phyloP scores from a whole-genome alignment of 2,329 filamentous ascomycete genomes.

The Botrytis deweyae region DNA sequence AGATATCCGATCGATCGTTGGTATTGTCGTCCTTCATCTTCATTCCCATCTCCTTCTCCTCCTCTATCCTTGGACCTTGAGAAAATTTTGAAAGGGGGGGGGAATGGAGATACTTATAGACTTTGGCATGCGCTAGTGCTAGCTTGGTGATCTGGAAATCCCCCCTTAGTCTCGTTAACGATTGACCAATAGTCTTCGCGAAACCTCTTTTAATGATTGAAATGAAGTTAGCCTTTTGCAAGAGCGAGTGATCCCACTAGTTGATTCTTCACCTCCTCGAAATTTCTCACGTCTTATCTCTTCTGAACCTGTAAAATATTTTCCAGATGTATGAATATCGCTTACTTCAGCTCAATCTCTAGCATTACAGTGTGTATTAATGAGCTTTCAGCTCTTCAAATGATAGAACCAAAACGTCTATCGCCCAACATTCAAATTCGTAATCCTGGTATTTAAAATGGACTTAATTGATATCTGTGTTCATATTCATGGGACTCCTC shows the following conservation, averaged over 20 bases:
- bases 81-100: neutral
- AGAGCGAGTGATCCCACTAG: neutral
- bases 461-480: neutral
- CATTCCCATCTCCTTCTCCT: neutral
- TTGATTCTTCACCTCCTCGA: too few species aligned
- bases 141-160: neutral
- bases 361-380: too few species aligned
- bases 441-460: rapidly evolving
- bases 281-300: neutral
- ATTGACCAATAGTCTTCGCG: neutral
- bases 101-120: neutral
- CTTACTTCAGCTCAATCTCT: too few species aligned
- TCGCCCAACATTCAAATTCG: too few species aligned
- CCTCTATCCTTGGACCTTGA: rapidly evolving
- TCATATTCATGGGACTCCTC: too few species aligned
- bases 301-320: neutral
- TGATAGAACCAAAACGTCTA: neutral
- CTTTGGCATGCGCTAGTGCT: neutral
- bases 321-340: neutral
- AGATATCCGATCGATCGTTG: neutral
- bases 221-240: neutral
- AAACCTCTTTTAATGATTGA: neutral
- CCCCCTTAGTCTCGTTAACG: neutral
- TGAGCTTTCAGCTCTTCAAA: rapidly evolving
- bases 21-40: neutral